phyloP scores from a whole-genome alignment of 768 basidiomycete genomes.

The Hemileccinum impolitum region DNA sequence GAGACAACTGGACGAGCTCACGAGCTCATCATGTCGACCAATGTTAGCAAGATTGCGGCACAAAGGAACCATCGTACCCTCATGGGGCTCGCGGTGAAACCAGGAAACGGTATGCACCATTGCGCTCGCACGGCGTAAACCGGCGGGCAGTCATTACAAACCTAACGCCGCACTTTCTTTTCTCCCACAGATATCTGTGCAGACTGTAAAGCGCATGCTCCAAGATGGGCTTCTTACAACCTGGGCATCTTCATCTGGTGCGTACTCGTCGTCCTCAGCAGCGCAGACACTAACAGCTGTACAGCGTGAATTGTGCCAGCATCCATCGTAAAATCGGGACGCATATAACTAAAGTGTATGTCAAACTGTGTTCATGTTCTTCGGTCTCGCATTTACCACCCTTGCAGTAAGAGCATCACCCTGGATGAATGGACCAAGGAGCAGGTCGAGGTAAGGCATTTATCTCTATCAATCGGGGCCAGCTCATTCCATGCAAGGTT shows the following conservation, averaged over 20 bases:
- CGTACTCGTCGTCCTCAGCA: constrained; percentile 12
- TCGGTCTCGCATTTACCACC: constrained; percentile 3
- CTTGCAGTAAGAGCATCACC: constrained; percentile 78
- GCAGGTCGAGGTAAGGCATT: constrained; percentile 71
- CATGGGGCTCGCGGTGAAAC: constrained; percentile 62
- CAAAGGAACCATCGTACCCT: constrained; percentile 67
- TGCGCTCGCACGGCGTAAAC: background rate
- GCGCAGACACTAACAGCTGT: constrained; percentile 8
- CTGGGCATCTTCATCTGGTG: constrained; percentile 89
- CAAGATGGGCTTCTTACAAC: constrained; percentile 88
- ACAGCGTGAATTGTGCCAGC: constrained; percentile 81
- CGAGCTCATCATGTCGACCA: constrained; percentile 31
- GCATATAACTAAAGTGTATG: constrained; percentile 90
- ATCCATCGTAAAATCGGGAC: constrained; percentile 95
- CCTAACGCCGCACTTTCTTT: constrained; percentile 6
- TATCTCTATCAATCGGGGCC: constrained; percentile 1
- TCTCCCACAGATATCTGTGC: constrained; percentile 71
- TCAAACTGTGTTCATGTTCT: constrained; percentile 11
- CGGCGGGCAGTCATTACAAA: too few species aligned
- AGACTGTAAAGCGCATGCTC: constrained; percentile 84
- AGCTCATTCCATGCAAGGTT: constrained; percentile 38
- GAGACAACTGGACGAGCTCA: background rate
- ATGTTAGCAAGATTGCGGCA: constrained; percentile 53
- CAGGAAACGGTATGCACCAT: constrained; percentile 72
- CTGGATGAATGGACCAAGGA: constrained; percentile 87